phyloP scores from a whole-genome alignment of 805 yeast species.

The Sugiyamaella mastotermitis region DNA sequence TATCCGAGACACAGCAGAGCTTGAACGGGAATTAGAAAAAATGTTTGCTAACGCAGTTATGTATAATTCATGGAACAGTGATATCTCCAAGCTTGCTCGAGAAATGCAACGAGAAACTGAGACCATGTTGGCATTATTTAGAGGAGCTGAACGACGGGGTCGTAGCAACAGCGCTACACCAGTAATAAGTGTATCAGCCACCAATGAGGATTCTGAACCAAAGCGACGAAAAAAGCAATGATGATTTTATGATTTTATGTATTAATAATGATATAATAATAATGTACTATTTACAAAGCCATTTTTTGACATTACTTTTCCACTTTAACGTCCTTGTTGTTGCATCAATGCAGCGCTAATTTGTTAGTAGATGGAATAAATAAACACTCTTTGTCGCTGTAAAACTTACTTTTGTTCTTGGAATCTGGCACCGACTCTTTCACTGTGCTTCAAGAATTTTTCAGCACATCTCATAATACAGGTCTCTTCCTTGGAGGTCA shows the following conservation, averaged over 20 bases:
- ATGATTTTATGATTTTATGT: not conserved
- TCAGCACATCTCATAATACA: slow-evolving; percentile 93
- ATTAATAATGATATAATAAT: not conserved
- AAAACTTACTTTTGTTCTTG: slow-evolving; percentile 73
- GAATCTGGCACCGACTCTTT: slow-evolving; percentile 97
- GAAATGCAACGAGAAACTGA: slow-evolving; percentile 69
- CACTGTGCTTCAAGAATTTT: slow-evolving; percentile 95
- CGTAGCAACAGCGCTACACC: slow-evolving; percentile 16
- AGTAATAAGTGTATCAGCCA: no score
- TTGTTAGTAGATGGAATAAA: not conserved
- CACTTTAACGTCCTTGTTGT: not conserved
- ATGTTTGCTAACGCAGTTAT: slow-evolving; percentile 83
- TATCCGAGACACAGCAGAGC: slow-evolving; percentile 42
- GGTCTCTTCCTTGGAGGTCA: slow-evolving; percentile 75
- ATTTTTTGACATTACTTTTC: no score
- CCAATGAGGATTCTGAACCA: slow-evolving; percentile 13
- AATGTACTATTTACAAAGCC: no score
- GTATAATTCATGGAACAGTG: slow-evolving; percentile 66
- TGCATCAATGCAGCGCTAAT: not conserved
- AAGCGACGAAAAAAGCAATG: slow-evolving; percentile 1
- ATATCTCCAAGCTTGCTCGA: slow-evolving; percentile 53
- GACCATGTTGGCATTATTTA: slow-evolving; percentile 44
- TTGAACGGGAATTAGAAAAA: slow-evolving; percentile 62
- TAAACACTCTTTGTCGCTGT: not conserved
- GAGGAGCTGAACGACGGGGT: slow-evolving; percentile 38